These are phyloP conservation scores for Ogataea corticis DNA, from an alignment of 805 yeast species.

Conservation along the genomic window DNA sequence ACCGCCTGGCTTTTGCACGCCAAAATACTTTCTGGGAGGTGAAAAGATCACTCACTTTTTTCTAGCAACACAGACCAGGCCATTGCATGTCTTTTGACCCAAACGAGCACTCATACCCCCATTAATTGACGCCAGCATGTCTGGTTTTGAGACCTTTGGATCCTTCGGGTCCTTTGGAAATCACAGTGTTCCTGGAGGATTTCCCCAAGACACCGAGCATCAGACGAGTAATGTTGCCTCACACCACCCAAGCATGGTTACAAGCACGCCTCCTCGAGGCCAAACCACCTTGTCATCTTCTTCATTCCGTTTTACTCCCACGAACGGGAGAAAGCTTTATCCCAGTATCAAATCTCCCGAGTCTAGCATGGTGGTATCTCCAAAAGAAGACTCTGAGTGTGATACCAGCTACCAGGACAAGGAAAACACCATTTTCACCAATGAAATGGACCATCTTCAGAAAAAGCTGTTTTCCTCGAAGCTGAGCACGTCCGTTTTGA, in stretches of 20 bases:
- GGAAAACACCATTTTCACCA: conserved; percentile 29
- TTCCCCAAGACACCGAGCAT: conserved; percentile 15
- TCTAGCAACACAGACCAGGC: neutral
- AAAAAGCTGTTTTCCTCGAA: conserved; percentile 49
- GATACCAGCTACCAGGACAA: conserved; percentile 33
- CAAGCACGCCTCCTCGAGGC: conserved; percentile 21
- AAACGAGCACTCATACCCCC: neutral
- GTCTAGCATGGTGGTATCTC: conserved; percentile 5
- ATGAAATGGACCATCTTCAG: conserved; percentile 38
- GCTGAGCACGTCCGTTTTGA: conserved; percentile 45
- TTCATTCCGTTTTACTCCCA: conserved; percentile 33
- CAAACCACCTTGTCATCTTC: conserved; percentile 25
- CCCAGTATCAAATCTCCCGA: conserved; percentile 25
- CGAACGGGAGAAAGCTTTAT: conserved; percentile 29
- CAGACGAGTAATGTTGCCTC: neutral
- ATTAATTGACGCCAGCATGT: conserved; percentile 4
- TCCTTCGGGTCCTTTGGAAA: conserved; percentile 6
- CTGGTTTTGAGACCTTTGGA: conserved; percentile 1
- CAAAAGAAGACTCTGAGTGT: conserved; percentile 18
- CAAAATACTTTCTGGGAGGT: neutral
- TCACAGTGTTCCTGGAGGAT: conserved; percentile 23
- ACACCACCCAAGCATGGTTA: neutral
- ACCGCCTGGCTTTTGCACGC: conserved; percentile 2
- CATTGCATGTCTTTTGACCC: neutral
- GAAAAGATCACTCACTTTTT: neutral